Percentiles rank a stretch among this genome's conserved stretches.
phyloP scores from a whole-genome alignment of 495 filamentous ascomycete species.

The Jackrogersella minutella region DNA sequence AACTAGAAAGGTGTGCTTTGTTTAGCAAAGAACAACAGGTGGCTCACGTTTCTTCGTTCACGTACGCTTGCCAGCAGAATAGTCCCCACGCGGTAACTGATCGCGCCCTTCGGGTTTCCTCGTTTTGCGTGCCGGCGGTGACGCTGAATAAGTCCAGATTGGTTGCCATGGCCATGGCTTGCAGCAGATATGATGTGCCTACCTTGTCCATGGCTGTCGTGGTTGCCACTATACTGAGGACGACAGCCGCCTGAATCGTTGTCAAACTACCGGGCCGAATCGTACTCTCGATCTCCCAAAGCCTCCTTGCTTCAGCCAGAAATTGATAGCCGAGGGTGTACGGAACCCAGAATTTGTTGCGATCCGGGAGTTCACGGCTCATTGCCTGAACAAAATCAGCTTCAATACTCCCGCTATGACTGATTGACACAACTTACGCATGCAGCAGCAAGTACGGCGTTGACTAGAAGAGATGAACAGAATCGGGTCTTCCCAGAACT shows the following conservation, averaged over 20 bases:
- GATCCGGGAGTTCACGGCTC: constrained; percentile 41
- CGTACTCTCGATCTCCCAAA: constrained; percentile 48
- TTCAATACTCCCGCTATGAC: no score
- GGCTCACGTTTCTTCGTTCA: constrained; percentile 1
- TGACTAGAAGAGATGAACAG: constrained; percentile 51
- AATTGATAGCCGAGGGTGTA: constrained; percentile 50
- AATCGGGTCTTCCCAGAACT: constrained; percentile 40
- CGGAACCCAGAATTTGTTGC: constrained; percentile 50
- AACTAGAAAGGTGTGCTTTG: constrained; percentile 13
- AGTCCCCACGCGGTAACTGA: constrained; percentile 50
- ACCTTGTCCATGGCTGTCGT: constrained; percentile 49
- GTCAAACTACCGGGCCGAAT: constrained; percentile 28
- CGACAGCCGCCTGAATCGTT: constrained; percentile 47
- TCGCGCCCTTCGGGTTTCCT: constrained; percentile 34
- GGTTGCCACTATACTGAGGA: constrained; percentile 43
- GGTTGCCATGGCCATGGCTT: constrained; percentile 47
- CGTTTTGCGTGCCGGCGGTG: constrained; percentile 21
- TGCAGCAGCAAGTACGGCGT: constrained; percentile 47
- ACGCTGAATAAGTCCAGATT: constrained; percentile 44
- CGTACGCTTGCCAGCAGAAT: constrained; percentile 51
- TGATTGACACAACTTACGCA: constrained; percentile 48
- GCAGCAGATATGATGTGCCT: constrained; percentile 45
- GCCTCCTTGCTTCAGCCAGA: constrained; percentile 50
- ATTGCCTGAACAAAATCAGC: constrained; percentile 40
- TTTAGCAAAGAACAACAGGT: neutral